A percentile compares a stretch with the other conserved stretches of the same genome.
Conservation (phyloP, 805 yeast genomes). For the Wickerhamiella shivajii region DNA sequence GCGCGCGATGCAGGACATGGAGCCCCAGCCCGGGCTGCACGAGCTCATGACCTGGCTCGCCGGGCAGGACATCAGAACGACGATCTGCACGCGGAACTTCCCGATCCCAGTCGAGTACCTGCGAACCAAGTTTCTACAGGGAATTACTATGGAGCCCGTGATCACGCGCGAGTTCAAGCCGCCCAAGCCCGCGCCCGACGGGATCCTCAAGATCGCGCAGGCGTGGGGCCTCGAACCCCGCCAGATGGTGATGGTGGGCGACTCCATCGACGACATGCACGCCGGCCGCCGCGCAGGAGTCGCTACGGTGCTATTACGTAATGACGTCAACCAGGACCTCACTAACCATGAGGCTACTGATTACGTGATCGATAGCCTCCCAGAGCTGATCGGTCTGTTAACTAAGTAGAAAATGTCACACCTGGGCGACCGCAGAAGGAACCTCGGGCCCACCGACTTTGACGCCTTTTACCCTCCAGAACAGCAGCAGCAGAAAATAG, state of each 20-base stretch:
- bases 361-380: conserved; percentile 22
- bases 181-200: conserved; percentile 55
- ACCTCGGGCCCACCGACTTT: conserved; percentile 68
- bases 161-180: conserved; percentile 52
- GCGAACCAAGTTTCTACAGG: conserved; percentile 30
- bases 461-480: no score
- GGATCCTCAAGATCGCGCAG: conserved; percentile 40
- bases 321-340: conserved; percentile 36
- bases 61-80: conserved; percentile 29
- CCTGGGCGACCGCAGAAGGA: conserved; percentile 60
- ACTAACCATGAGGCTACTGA: conserved; percentile 28
- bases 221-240: conserved; percentile 34
- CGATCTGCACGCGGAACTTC: conserved; percentile 52
- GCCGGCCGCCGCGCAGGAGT: conserved; percentile 55
- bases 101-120: conserved; percentile 42
- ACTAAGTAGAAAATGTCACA: conserved; percentile 13
- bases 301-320: conserved; percentile 38
- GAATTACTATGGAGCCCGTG: conserved; percentile 32
- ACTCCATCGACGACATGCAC: conserved; percentile 52
- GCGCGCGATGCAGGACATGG: conserved; percentile 47
- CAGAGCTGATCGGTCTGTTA: conserved; percentile 10
- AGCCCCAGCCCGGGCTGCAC: conserved; percentile 32
- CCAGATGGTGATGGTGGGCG: conserved; percentile 55
- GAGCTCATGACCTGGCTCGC: conserved; percentile 27
- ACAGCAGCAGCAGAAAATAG: conserved; percentile 13